A percentile compares a stretch with the other conserved stretches of the same genome.
These are phyloP conservation scores for Fusarium agapanthi DNA, from an alignment of 2,329 filamentous ascomycete species.

Conservation along the genomic window DNA sequence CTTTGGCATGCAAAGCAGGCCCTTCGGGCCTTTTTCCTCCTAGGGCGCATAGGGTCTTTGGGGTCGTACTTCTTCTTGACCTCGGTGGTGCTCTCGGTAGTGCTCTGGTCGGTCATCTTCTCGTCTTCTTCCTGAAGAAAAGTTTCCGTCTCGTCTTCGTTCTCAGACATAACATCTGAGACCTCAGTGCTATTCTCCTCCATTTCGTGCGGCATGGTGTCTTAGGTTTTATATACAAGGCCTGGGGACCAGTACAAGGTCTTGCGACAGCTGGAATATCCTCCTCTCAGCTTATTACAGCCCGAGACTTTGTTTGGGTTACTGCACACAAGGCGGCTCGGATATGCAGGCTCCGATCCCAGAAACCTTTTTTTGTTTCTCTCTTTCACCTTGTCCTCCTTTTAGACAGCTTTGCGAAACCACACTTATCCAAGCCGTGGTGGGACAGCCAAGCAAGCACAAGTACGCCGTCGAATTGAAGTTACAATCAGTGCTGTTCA, in stretches of 20 bases:
- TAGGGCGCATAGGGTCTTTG: conserved; percentile 88
- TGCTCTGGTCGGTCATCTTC: conserved; percentile 61
- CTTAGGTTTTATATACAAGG: conserved; percentile 59
- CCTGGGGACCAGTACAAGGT: conserved; percentile 23
- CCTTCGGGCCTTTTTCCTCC: conserved; percentile 93
- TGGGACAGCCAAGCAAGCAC: conserved; percentile 44
- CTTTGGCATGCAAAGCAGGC: conserved; percentile 97
- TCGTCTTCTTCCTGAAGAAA: conserved; percentile 55
- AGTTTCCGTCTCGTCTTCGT: conserved; percentile 63
- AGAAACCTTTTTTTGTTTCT: conserved; percentile 31
- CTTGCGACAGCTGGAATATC: conserved; percentile 33
- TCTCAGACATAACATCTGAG: conserved; percentile 68
- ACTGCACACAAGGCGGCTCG: conserved; percentile 43
- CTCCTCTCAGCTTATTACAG: conserved; percentile 35
- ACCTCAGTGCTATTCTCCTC: conserved; percentile 63
- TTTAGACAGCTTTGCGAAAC: conserved; percentile 44
- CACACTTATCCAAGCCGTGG: conserved; percentile 46
- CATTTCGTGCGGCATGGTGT: conserved; percentile 65
- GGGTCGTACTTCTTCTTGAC: conserved; percentile 77
- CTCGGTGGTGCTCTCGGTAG: conserved; percentile 58
- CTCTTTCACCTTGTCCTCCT: conserved; percentile 36
- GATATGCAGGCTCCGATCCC: conserved; percentile 46
- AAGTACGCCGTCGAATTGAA: conserved; percentile 35
- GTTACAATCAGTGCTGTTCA: conserved; percentile 23
- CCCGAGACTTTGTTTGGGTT: conserved; percentile 25